Percentiles rank a stretch among this genome's conserved stretches.
Conservation (phyloP, 2,329 filamentous ascomycete genomes). For the Helicocarpus griseus region DNA sequence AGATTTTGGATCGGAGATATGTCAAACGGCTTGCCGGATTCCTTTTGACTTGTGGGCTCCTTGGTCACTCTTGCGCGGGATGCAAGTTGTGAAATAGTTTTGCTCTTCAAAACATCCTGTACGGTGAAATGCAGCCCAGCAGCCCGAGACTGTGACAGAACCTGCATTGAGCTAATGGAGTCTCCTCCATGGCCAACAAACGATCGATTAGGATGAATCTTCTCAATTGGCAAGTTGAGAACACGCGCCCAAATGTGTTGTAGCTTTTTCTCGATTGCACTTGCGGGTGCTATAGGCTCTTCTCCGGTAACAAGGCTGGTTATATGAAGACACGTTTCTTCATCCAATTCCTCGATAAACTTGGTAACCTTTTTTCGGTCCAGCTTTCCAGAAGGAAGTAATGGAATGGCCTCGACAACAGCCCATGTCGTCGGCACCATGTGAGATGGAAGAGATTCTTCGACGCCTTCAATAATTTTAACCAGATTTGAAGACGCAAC, state of each 20-base stretch:
- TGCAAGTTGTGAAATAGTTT: constrained; percentile 34
- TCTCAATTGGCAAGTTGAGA: constrained; percentile 25
- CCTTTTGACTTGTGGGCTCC: constrained; percentile 21
- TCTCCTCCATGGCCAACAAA: constrained; percentile 33
- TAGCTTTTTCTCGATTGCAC: constrained; percentile 15
- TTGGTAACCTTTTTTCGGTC: constrained; percentile 5
- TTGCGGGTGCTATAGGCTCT: constrained; percentile 11
- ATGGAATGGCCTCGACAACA: constrained; percentile 7
- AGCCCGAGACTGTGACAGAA: not conserved
- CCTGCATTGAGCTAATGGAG: constrained; percentile 29
- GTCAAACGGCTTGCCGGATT: constrained; percentile 13
- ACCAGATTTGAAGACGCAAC: not conserved
- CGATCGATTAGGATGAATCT: constrained; percentile 25
- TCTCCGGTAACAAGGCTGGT: not conserved
- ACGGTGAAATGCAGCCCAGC: constrained; percentile 1
- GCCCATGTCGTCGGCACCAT: constrained; percentile 11
- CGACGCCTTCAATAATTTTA: not conserved
- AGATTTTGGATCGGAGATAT: constrained; percentile 19
- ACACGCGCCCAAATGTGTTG: constrained; percentile 27
- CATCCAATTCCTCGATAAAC: constrained; percentile 6
- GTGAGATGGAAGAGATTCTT: constrained; percentile 7
- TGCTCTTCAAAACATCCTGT: constrained; percentile 28
- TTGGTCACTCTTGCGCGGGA: constrained; percentile 21
- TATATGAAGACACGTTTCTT: not conserved
- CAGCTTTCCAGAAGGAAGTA: constrained; percentile 7